Evolutionary conservation across 1,284 basidiomycete species (phyloP).

Genomic region (Trametes pubescens): DNA sequence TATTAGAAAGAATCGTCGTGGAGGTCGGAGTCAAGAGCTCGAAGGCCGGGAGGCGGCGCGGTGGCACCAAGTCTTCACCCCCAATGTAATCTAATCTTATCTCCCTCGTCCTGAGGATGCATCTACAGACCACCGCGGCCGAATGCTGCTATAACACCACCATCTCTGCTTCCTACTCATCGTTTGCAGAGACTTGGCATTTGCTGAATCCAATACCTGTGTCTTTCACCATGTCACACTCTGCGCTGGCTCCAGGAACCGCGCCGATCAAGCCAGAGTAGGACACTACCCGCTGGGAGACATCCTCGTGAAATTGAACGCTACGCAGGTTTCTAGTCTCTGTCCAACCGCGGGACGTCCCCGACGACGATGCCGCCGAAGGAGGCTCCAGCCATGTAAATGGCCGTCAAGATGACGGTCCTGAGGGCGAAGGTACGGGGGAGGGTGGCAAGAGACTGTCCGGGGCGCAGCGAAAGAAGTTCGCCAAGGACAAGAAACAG

Average conservation of each 20-base stretch:
- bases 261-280: slow-evolving; percentile 83
- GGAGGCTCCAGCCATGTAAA: slow-evolving; percentile 56
- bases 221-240: background rate
- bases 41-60: too few relatives aligned
- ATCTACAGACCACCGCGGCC: too few relatives aligned
- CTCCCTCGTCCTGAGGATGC: too few relatives aligned
- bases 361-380: slow-evolving; percentile 84
- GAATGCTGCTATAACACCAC: too few relatives aligned
- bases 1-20: too few relatives aligned
- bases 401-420: slow-evolving; percentile 41
- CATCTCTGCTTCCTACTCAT: too few relatives aligned
- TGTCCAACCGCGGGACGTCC: slow-evolving; percentile 45
- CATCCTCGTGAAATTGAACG: background rate
- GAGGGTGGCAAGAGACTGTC: slow-evolving; percentile 38
- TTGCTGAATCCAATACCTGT: background rate
- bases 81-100: too few relatives aligned
- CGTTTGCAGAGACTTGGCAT: too few relatives aligned
- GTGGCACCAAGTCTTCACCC: too few relatives aligned
- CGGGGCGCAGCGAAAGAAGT: slow-evolving; percentile 52
- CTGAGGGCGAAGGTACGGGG: slow-evolving; percentile 37
- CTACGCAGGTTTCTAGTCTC: slow-evolving; percentile 66
- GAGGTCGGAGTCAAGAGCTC: too few relatives aligned
- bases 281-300: slow-evolving; percentile 33
- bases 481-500: slow-evolving; percentile 68
- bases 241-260: slow-evolving; percentile 55